These are phyloP conservation scores for Mycosphaerella sp. DNA, from an alignment of 2,329 filamentous ascomycete genomes.

Conservation along the genomic window DNA sequence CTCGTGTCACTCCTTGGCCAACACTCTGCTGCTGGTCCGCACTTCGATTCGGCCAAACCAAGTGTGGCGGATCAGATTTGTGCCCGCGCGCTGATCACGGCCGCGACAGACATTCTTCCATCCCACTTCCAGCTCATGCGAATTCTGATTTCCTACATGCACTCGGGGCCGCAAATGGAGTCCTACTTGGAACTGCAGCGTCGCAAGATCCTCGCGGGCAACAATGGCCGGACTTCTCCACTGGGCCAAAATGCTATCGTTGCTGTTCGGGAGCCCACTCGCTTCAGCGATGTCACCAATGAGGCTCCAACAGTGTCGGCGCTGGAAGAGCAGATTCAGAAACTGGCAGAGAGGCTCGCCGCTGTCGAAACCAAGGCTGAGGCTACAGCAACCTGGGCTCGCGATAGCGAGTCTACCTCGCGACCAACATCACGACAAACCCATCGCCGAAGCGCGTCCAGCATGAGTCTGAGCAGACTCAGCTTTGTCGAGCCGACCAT, in stretches of 20 bases:
- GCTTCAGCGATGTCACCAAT: conserved; percentile 2
- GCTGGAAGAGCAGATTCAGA: conserved; percentile 11
- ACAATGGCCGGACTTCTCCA: conserved; percentile 1
- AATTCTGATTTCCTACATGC: not conserved
- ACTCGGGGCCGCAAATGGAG: conserved; percentile 5
- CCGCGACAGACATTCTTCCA: not conserved
- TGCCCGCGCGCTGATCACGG: not conserved
- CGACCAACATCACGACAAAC: conserved; percentile 5
- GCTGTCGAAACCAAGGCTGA: conserved; percentile 9
- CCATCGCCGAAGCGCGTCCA: conserved; percentile 8
- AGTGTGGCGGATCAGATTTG: not conserved
- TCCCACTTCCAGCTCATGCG: not conserved
- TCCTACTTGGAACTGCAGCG: conserved; percentile 14
- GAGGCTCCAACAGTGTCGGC: conserved; percentile 1
- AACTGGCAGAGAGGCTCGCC: conserved; percentile 10
- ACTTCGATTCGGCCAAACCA: not conserved
- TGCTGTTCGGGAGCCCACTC: conserved; percentile 13
- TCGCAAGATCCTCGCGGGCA: conserved; percentile 12
- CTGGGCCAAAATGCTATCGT: conserved; percentile 7
- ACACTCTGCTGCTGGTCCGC: not conserved
- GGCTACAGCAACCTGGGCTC: not conserved
- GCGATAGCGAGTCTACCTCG: conserved; percentile 2
- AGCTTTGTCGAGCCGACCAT: conserved; percentile 11
- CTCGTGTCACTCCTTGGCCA: not conserved
- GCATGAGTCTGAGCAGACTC: conserved; percentile 7